phyloP scores from a whole-genome alignment of 306 rosid genomes.

The Lathyrus sativus region DNA sequence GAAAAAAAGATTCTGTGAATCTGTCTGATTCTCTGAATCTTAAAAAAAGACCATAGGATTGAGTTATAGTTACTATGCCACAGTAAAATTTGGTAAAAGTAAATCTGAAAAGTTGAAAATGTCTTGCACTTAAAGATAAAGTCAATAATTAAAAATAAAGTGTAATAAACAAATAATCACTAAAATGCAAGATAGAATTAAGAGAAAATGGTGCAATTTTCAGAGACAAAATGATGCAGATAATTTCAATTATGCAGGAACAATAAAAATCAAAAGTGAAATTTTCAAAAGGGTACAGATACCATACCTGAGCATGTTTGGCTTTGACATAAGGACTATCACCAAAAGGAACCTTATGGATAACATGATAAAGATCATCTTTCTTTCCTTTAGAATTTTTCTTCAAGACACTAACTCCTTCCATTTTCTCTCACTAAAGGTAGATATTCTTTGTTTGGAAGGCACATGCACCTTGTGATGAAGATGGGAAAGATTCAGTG shows the following conservation, averaged over 20 bases:
- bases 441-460: not conserved
- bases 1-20: not conserved
- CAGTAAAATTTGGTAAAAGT: not conserved
- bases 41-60: not conserved
- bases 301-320: conserved; percentile 84
- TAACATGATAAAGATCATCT: conserved; percentile 76
- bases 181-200: not conserved
- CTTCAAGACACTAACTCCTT: conserved; percentile 37
- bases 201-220: conserved; percentile 10
- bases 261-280: not conserved
- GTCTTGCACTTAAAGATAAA: not conserved
- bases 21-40: not conserved
- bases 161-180: not conserved
- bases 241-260: not conserved
- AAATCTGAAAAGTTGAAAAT: not conserved
- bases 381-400: conserved; percentile 48
- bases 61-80: not conserved
- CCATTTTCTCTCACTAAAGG: conserved; percentile 41
- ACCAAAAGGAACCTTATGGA: conserved; percentile 82
- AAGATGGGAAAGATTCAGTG: conserved; percentile 29
- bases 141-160: conserved; percentile 3
- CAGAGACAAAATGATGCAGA: not conserved
- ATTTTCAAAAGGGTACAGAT: not conserved
- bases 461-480: conserved; percentile 31
- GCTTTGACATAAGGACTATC: conserved; percentile 90